A percentile compares a stretch with the other conserved stretches of the same genome.
Evolutionary conservation across 495 filamentous ascomycete species (phyloP).

Genomic region (Chaetomium tenue): DNA sequence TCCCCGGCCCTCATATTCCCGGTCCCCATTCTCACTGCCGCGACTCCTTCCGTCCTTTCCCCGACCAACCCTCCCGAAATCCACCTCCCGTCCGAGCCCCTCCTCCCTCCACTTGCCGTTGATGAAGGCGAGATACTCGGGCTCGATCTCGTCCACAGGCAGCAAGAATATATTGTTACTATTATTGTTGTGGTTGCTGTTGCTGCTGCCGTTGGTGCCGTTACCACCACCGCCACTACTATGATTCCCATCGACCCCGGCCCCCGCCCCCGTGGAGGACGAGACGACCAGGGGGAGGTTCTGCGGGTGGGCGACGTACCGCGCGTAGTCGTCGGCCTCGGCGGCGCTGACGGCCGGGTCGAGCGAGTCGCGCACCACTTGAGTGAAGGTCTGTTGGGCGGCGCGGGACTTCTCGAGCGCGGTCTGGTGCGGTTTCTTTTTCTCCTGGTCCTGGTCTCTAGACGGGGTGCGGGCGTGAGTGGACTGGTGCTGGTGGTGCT

Average conservation of each 20-base stretch:
- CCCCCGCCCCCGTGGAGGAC: constrained; percentile 56
- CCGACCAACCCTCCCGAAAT: neutral
- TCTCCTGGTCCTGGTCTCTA: neutral
- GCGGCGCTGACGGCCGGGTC: constrained; percentile 69
- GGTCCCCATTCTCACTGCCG: neutral
- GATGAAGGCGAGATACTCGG: constrained; percentile 74
- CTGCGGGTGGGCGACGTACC: constrained; percentile 89
- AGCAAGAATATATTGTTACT: constrained; percentile 40
- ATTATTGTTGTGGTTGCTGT: too few relatives aligned
- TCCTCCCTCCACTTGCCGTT: constrained; percentile 52
- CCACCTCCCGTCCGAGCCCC: constrained; percentile 26
- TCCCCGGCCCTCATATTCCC: neutral
- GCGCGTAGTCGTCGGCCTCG: constrained; percentile 81
- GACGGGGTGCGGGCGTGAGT: neutral
- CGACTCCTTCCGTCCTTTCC: neutral
- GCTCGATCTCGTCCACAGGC: constrained; percentile 45
- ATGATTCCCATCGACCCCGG: constrained; percentile 20
- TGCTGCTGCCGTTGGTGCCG: too few relatives aligned
- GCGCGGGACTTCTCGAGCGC: constrained; percentile 63
- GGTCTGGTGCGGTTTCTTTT: constrained; percentile 41
- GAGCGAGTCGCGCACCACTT: constrained; percentile 74
- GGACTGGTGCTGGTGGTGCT: constrained; percentile 7
- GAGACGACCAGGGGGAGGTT: constrained; percentile 84
- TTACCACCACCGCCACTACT: too few relatives aligned
- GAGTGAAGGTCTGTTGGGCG: constrained; percentile 82